phyloP scores from a whole-genome alignment of 192 early-diverging fungal species.

The Podila epicladia region DNA sequence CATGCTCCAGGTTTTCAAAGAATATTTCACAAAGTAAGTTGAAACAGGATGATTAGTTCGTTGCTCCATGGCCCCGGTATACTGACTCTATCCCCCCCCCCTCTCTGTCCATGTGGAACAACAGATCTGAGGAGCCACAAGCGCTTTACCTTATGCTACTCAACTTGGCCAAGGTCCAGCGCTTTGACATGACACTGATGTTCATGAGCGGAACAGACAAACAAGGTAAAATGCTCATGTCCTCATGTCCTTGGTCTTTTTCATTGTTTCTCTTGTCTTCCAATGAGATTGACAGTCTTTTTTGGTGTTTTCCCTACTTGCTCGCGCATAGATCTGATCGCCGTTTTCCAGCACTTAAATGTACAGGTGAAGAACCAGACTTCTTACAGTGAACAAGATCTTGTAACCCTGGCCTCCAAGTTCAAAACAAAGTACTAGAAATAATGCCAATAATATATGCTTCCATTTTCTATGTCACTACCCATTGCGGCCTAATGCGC shows the following conservation, averaged over 20 bases:
- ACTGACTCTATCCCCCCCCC: neutral
- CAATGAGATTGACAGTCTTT: neutral
- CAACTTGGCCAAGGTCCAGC: constrained; percentile 33
- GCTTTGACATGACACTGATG: constrained; percentile 41
- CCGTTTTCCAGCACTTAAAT: constrained; percentile 26
- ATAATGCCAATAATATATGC: neutral
- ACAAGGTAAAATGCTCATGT: constrained; percentile 11
- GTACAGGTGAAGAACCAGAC: neutral
- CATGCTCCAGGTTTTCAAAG: constrained; percentile 50
- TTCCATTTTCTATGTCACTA: neutral
- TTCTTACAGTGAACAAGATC: constrained; percentile 23
- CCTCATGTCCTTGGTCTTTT: neutral
- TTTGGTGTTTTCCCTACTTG: neutral
- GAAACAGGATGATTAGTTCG: neutral
- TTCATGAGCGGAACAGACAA: constrained; percentile 37
- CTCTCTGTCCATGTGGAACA: neutral
- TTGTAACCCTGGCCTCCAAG: constrained; percentile 27
- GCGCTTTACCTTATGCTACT: constrained; percentile 13
- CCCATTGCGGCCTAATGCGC: too few relatives aligned
- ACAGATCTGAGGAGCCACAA: constrained; percentile 27
- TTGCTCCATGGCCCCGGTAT: too few relatives aligned
- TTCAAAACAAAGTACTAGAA: constrained; percentile 25
- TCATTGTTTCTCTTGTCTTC: too few relatives aligned
- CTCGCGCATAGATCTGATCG: constrained; percentile 10
- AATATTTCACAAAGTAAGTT: constrained; percentile 48